Conservation (phyloP, 768 basidiomycete genomes). For the Boletus pseudopeckii region DNA sequence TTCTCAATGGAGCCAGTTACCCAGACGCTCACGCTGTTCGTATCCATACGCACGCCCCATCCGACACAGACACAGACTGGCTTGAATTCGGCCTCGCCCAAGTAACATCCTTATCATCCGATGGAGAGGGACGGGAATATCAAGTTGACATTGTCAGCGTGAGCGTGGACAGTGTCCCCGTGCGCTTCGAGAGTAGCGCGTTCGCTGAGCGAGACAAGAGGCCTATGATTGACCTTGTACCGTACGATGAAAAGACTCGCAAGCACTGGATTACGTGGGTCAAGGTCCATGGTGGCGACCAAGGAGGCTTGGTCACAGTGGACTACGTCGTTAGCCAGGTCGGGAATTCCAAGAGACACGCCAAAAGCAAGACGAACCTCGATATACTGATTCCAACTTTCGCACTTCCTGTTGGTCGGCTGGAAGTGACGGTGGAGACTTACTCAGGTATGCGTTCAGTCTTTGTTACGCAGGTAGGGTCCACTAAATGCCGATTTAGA, state of each 20-base stretch:
- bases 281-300: conserved; percentile 52
- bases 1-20: conserved; percentile 15
- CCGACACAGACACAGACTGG: conserved; percentile 62
- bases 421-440: conserved; percentile 59
- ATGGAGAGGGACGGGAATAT: conserved; percentile 32
- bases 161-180: conserved; percentile 63
- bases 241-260: conserved; percentile 52
- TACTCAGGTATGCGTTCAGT: conserved; percentile 45
- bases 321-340: conserved; percentile 59
- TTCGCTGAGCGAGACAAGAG: conserved; percentile 36
- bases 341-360: conserved; percentile 24
- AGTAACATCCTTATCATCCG: conserved; percentile 20
- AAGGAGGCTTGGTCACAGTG: conserved; percentile 50
- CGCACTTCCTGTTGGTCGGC: conserved; percentile 58
- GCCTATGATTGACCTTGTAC: conserved; percentile 32
- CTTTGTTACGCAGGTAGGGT: background rate
- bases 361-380: conserved; percentile 30
- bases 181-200: conserved; percentile 53
- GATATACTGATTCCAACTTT: conserved; percentile 70
- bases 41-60: conserved; percentile 52
- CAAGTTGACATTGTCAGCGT: conserved; percentile 51
- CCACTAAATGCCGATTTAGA: conserved; percentile 37
- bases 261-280: conserved; percentile 68
- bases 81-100: conserved; percentile 72
- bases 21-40: conserved; percentile 59